A percentile compares a stretch with the other conserved stretches of the same genome.
These are phyloP conservation scores for Candida qinlingensis DNA, from an alignment of 805 yeast species.

Conservation along the genomic window DNA sequence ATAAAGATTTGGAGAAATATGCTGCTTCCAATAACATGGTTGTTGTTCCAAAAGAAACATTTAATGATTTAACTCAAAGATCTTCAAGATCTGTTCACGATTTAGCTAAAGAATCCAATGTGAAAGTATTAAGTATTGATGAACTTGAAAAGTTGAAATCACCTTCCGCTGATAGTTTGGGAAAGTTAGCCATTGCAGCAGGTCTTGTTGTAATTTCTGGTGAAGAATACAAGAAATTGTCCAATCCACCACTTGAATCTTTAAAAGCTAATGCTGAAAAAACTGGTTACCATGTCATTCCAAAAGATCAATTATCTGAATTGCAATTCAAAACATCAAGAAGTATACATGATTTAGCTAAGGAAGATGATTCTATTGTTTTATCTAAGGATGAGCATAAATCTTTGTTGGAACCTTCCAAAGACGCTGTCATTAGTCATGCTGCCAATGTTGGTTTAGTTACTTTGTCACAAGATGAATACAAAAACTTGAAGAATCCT, in stretches of 20 bases:
- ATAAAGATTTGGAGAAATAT: slow-evolving; percentile 4
- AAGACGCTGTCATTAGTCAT: slow-evolving; percentile 1
- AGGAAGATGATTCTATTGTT: neutral
- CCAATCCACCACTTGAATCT: slow-evolving; percentile 1
- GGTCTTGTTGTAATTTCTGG: slow-evolving; percentile 10
- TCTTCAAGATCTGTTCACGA: slow-evolving; percentile 5
- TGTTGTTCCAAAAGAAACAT: slow-evolving; percentile 7
- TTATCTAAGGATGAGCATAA: slow-evolving; percentile 10
- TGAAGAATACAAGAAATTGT: neutral
- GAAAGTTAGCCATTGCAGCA: slow-evolving; percentile 1
- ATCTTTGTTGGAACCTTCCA: slow-evolving; percentile 3
- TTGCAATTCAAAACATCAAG: neutral
- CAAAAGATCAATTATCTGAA: slow-evolving; percentile 15
- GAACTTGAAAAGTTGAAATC: neutral
- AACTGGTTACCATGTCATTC: neutral
- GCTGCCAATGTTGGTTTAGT: slow-evolving; percentile 10
- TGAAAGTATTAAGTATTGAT: slow-evolving; percentile 1
- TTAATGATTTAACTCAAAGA: neutral
- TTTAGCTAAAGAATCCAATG: slow-evolving; percentile 7
- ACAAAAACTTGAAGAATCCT: slow-evolving; percentile 17
- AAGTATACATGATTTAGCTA: slow-evolving; percentile 1
- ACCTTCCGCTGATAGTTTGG: slow-evolving; percentile 5
- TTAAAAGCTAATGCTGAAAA: neutral
- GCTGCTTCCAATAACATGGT: slow-evolving; percentile 3
- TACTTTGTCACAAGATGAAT: slow-evolving; percentile 8